These are phyloP conservation scores for Cercospora berteroae DNA, from an alignment of 2,329 filamentous ascomycete genomes.

Conservation along the genomic window DNA sequence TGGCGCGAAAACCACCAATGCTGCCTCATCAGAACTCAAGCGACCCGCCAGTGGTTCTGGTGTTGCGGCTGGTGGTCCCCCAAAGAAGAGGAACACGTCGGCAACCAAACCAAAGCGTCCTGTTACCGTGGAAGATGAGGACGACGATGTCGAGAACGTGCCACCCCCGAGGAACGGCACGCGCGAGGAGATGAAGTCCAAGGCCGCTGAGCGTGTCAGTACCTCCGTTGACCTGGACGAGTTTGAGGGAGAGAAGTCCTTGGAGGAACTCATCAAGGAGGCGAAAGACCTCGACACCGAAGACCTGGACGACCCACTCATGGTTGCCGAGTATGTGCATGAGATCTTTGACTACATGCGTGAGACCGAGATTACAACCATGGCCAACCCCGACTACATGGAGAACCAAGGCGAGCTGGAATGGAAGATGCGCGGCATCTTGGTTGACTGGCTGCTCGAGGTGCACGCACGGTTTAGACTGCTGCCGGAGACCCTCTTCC, in stretches of 20 bases:
- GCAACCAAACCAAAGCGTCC: slow-evolving; percentile 53
- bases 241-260: slow-evolving; percentile 39
- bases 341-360: slow-evolving; percentile 97
- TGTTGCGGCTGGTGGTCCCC: slow-evolving; percentile 58
- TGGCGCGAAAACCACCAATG: slow-evolving; percentile 69
- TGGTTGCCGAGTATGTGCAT: slow-evolving; percentile 95
- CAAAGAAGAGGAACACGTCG: slow-evolving; percentile 67
- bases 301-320: slow-evolving; percentile 88
- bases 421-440: slow-evolving; percentile 97
- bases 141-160: slow-evolving; percentile 59
- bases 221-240: slow-evolving; percentile 37
- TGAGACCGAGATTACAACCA: slow-evolving; percentile 74
- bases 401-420: slow-evolving; percentile 89
- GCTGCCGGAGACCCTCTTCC: slow-evolving; percentile 91
- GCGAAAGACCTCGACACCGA: slow-evolving; percentile 75
- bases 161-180: slow-evolving; percentile 60
- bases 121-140: slow-evolving; percentile 46
- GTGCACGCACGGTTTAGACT: slow-evolving; percentile 96
- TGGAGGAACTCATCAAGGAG: slow-evolving; percentile 40
- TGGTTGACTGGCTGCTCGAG: slow-evolving; percentile 97
- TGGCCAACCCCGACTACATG: slow-evolving; percentile 94
- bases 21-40: slow-evolving; percentile 60
- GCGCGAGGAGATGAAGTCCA: slow-evolving; percentile 45
- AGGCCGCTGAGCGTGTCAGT: slow-evolving; percentile 39
- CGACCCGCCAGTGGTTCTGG: slow-evolving; percentile 71